Base-by-base conservation (phyloP, 2,329 filamentous ascomycete species). In the Phialocephala subalpina region DNA sequence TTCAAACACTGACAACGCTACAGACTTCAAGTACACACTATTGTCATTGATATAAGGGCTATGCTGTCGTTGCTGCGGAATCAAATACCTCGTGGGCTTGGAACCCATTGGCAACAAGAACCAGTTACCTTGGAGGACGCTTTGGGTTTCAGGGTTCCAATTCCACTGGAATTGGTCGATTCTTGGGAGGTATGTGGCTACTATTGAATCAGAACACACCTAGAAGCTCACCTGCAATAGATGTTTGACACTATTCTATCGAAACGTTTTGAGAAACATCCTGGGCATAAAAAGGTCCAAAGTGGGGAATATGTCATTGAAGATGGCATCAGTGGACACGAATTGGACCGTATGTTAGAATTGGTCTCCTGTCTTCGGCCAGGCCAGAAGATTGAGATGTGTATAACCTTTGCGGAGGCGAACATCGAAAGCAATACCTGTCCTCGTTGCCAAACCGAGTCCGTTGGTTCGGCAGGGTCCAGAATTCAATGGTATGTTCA, bases 101-200 rank as follows among this genome's bases (percentile, higher is more conserved):
- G 47, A 2, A 60, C 35, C 18, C 49, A 47, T 27, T 67, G 60
- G 64, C 25, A 63, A n/a, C 57, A 67, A 35, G 60, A 20, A 18
- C 64, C 61, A 2, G 61, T 67, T 11, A 63, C 29, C 20, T 20
- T 63, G 12, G 64, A 67, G 38, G 64, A 67, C 25, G 60, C 64
- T 16, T 29, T 63, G 8, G 64, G 60, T 11, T 60, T 60, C 20
- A 9, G 35, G 18, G 36, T 67, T 40, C 47, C 36, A 8, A 58
- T 67, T 22, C 64, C 64, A 27, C n/a, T 67, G 14, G 60, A 67
- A 40, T 33, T 67, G 16, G 57, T 63, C 49, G 61, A 56, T 33
- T 52, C 58, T 20, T 67, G 60, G 61, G 40, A 67, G 11, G 64
- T 61, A 49, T 38, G 56, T 53, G 4, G 42, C 22, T 3, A 42